Evolutionary conservation across 208 protist species (phyloP), one percentile per base, ranked within the genome.

Genomic region (Blastocrithidia nonstop): DNA sequence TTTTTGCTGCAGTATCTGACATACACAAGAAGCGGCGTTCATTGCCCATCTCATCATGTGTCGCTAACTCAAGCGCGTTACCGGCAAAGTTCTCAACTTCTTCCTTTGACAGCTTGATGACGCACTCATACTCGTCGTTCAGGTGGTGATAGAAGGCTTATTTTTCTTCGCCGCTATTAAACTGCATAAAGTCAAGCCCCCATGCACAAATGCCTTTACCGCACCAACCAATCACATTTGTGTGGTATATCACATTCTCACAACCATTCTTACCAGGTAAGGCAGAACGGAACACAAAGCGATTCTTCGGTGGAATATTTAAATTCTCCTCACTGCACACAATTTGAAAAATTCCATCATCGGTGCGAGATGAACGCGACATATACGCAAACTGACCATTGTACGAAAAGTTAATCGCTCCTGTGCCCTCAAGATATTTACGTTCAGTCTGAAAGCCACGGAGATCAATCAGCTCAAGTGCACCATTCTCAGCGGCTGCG

Each of bases 201-300:
- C 73, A 89, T 8, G 75, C 80, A 40, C 69, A 78, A 45, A 89
- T 83, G 33, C 67, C 65, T 46, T 75, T 76, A 31, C 80, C 80
- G 50, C 64, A 74, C 80, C 80, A 89, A 11, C 80, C 80, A 31
- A 75, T 50, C 28, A 89, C 68, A 59, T 75, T 85, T 24, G 80
- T 89, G 61, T 85, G 75, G 65, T 72, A 66, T 22, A 71, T 45
- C 5, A 52, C 27, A 50, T 71, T 58, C 45, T 53, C 53, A 20
- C 40, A 39, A 31, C 63, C 63, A 6, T 41, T 50, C 9, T 36
- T 49, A 47, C 63, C 57, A 3, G 63, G 63, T 23, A 59, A 49
- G 20, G 63, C 63, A 15, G 61, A 51, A 36, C 49, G 42, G 54
- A 78, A 78, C 45, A 83, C 36, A 39, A 88, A 88, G 24, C 79